A percentile compares a stretch with the other conserved stretches of the same genome.
Evolutionary conservation across 306 rosid species (phyloP).

Genomic region (Gleditsia sinensis): DNA sequence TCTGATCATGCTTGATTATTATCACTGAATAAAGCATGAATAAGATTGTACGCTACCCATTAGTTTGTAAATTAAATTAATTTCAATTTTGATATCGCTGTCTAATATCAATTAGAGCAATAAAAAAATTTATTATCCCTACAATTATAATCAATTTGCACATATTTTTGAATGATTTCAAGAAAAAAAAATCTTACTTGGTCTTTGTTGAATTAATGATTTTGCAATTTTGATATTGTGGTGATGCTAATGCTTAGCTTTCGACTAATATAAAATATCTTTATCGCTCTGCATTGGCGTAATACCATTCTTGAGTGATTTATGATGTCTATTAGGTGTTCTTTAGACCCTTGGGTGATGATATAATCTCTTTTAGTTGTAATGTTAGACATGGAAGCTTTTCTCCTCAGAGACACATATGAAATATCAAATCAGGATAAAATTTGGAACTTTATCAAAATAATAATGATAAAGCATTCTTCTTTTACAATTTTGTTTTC

Average conservation of each 20-base stretch:
- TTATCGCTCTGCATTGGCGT: neutral
- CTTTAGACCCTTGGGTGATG: constrained; percentile 3
- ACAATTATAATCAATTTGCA: neutral
- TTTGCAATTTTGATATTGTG: neutral
- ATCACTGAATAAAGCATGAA: constrained; percentile 23
- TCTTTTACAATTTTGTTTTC: constrained; percentile 3
- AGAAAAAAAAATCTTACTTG: neutral
- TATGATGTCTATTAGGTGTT: neutral
- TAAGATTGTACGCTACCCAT: constrained; percentile 3
- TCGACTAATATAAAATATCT: neutral
- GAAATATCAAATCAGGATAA: too few relatives aligned
- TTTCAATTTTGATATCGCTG: neutral
- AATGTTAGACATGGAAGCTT: too few relatives aligned
- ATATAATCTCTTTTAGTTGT: neutral
- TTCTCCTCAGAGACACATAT: neutral
- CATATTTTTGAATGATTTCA: neutral
- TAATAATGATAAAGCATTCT: neutral
- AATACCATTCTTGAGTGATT: neutral
- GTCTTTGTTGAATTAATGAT: neutral
- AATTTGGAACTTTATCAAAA: neutral
- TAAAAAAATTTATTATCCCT: neutral
- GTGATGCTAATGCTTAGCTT: neutral
- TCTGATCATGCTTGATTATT: constrained; percentile 27
- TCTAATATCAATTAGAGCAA: neutral
- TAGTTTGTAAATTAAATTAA: neutral